A percentile compares a stretch with the other conserved stretches of the same genome.
phyloP scores from a whole-genome alignment of 805 yeast genomes.

The Cyberlindnera galapagoensis region DNA sequence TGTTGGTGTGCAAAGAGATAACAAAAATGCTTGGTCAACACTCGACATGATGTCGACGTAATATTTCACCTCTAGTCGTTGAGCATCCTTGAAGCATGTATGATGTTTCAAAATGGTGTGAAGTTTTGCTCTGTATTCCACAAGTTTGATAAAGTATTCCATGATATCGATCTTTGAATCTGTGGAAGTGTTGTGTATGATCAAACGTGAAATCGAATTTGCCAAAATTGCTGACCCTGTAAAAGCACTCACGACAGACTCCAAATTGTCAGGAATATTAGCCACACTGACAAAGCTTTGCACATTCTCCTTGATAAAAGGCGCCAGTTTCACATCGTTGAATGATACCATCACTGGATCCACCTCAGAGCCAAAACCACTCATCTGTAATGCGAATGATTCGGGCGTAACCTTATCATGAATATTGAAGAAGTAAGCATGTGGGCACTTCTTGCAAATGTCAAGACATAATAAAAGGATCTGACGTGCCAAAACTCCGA shows the following conservation, averaged over 20 bases:
- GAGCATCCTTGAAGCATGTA: conserved; percentile 19
- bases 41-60: conserved; percentile 31
- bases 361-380: conserved; percentile 4
- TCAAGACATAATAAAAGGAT: conserved; percentile 25
- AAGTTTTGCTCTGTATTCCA: conserved; percentile 32
- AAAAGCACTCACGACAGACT: conserved; percentile 29
- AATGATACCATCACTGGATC: conserved; percentile 35
- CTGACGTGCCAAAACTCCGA: conserved; percentile 18
- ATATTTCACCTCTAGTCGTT: conserved; percentile 21
- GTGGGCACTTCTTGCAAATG: conserved; percentile 29
- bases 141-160: conserved; percentile 32
- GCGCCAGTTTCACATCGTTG: conserved; percentile 29
- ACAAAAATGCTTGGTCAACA: conserved; percentile 44
- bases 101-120: conserved; percentile 23
- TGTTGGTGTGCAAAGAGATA: conserved; percentile 46
- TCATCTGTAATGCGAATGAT: conserved; percentile 5
- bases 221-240: conserved; percentile 34
- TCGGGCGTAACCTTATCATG: conserved; percentile 1
- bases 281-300: conserved; percentile 26
- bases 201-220: conserved; percentile 30
- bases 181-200: conserved; percentile 25
- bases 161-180: conserved; percentile 30
- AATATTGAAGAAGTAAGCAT: conserved; percentile 22
- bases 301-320: conserved; percentile 31
- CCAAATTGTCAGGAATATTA: conserved; percentile 25